Conservation (phyloP, 2,329 filamentous ascomycete species). For the Diaporthe humulicola region DNA sequence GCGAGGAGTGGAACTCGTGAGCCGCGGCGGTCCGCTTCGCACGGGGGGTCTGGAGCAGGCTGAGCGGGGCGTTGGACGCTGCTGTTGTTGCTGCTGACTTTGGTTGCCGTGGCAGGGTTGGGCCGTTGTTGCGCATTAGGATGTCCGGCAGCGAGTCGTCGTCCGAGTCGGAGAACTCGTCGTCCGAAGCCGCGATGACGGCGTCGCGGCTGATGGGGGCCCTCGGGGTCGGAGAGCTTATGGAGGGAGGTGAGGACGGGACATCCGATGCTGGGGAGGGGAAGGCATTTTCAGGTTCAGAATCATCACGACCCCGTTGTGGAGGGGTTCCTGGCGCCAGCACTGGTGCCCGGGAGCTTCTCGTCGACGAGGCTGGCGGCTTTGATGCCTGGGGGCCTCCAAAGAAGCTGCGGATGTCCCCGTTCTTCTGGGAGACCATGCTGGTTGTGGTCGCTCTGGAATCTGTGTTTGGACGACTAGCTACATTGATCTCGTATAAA, state of each 20-base stretch:
- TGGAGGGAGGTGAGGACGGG: slow-evolving; percentile 42
- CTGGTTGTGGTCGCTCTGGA: slow-evolving; percentile 1
- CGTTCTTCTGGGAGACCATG: slow-evolving; percentile 42
- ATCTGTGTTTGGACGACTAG: not conserved
- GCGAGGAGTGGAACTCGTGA: slow-evolving; percentile 55
- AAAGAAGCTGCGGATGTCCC: slow-evolving; percentile 56
- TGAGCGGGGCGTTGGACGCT: slow-evolving; percentile 47
- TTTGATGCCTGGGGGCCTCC: slow-evolving; percentile 41
- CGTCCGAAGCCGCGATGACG: slow-evolving; percentile 79
- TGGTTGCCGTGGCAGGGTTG: slow-evolving; percentile 41
- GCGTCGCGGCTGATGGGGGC: slow-evolving; percentile 60
- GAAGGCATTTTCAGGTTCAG: not conserved
- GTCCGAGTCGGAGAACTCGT: slow-evolving; percentile 74
- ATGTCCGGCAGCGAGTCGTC: slow-evolving; percentile 71
- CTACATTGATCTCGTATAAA: not conserved
- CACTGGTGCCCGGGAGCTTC: not conserved
- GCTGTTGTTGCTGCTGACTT: slow-evolving; percentile 59
- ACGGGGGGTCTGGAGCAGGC: slow-evolving; percentile 57
- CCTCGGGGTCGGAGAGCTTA: slow-evolving; percentile 43
- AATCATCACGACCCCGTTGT: not conserved
- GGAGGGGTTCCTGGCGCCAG: not conserved
- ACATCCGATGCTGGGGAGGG: not conserved
- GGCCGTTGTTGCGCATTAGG: slow-evolving; percentile 45
- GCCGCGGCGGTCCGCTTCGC: slow-evolving; percentile 60
- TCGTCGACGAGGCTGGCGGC: slow-evolving; percentile 20